A percentile compares a stretch with the other conserved stretches of the same genome.
phyloP scores from a whole-genome alignment of 345 rosid species.

The Reutealis trisperma region DNA sequence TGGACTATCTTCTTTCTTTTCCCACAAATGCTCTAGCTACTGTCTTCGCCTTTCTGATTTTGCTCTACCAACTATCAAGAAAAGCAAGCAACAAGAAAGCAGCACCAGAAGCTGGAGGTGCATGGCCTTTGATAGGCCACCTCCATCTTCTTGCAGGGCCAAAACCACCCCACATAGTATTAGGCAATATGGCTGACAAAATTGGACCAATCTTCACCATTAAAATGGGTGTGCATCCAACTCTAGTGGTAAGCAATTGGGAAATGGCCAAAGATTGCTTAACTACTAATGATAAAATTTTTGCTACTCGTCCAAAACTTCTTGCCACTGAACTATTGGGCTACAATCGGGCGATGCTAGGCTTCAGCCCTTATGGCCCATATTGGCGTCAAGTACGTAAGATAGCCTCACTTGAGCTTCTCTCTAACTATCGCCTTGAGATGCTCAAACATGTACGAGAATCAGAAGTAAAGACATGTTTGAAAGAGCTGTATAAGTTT shows the following conservation, averaged over 20 bases:
- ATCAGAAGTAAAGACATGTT: constrained; percentile 10
- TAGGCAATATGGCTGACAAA: constrained; percentile 31
- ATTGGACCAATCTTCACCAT: constrained; percentile 39
- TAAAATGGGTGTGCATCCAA: constrained; percentile 27
- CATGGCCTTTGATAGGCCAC: constrained; percentile 45
- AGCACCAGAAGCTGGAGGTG: constrained; percentile 26
- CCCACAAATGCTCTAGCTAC: no score
- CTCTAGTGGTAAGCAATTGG: constrained; percentile 30
- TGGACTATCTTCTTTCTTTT: no score
- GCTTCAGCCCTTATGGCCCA: constrained; percentile 28
- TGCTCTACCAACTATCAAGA: background rate
- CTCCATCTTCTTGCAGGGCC: constrained; percentile 39
- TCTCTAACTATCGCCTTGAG: constrained; percentile 37
- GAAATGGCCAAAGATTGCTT: constrained; percentile 37
- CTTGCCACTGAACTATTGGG: constrained; percentile 20
- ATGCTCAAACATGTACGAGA: constrained; percentile 25
- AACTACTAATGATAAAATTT: constrained; percentile 30
- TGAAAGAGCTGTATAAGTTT: constrained; percentile 20
- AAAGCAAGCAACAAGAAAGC: background rate
- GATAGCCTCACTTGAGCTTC: constrained; percentile 26
- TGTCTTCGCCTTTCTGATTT: no score
- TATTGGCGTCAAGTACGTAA: constrained; percentile 42
- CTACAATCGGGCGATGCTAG: constrained; percentile 28
- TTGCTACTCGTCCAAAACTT: constrained; percentile 34
- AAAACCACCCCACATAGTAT: constrained; percentile 25